A percentile compares a stretch with the other conserved stretches of the same genome.
phyloP scores from a whole-genome alignment of 495 filamentous ascomycete species.

The Tuber brumale region DNA sequence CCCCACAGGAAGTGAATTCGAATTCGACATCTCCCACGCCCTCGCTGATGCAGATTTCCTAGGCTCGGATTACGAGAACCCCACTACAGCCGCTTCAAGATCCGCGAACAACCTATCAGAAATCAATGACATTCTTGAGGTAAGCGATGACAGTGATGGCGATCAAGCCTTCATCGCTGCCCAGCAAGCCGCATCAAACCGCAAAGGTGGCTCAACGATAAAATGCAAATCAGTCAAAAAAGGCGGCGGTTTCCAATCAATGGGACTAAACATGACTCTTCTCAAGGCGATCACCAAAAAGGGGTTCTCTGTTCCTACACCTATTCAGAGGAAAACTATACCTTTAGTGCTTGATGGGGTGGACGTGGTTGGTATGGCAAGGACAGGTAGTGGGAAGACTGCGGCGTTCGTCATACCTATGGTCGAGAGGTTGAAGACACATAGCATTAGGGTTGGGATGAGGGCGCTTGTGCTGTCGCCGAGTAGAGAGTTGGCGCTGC shows the following conservation, averaged over 20 bases:
- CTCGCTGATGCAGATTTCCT: conserved; percentile 62
- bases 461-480: conserved; percentile 83
- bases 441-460: conserved; percentile 76
- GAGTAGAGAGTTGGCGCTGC: conserved; percentile 83
- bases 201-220: conserved; percentile 64
- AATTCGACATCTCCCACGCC: conserved; percentile 78
- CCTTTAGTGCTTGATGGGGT: conserved; percentile 78
- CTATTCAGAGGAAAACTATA: conserved; percentile 94
- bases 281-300: conserved; percentile 85
- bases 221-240: conserved; percentile 84
- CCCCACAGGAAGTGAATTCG: conserved; percentile 78
- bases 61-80: conserved; percentile 31
- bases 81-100: conserved; percentile 5
- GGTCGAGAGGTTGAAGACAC: conserved; percentile 87
- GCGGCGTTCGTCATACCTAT: conserved; percentile 97
- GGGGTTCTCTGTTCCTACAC: conserved; percentile 90
- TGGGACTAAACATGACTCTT: conserved; percentile 79
- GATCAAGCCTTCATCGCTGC: conserved; percentile 87
- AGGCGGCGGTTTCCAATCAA: conserved; percentile 82
- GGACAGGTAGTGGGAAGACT: conserved; percentile 94
- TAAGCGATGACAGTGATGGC: conserved; percentile 54
- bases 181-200: conserved; percentile 73
- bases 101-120: background rate
- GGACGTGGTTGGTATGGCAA: conserved; percentile 95
- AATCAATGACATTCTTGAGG: conserved; percentile 39